These are phyloP conservation scores for Heritiera littoralis DNA, from an alignment of 345 rosid species.

Conservation along the genomic window DNA sequence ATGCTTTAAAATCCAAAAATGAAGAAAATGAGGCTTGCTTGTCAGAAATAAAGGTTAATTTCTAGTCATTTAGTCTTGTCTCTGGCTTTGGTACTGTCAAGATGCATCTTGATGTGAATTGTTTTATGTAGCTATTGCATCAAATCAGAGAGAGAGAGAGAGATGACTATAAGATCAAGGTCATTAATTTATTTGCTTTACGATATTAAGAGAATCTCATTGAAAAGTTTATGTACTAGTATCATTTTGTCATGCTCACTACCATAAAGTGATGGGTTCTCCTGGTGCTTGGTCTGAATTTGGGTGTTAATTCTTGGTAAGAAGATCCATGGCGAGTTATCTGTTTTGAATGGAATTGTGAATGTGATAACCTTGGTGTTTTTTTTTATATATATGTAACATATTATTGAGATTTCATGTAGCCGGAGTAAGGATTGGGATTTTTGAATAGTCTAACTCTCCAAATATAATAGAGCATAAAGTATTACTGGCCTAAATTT, in stretches of 20 bases:
- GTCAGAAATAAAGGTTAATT: conserved; percentile 88
- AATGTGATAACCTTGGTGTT: neutral
- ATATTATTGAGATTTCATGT: no score
- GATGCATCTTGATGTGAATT: conserved; percentile 25
- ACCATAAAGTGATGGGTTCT: neutral
- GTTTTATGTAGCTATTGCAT: conserved; percentile 58
- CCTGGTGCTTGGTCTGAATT: neutral
- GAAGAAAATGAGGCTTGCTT: conserved; percentile 88
- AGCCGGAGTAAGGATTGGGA: no score
- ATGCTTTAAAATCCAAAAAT: conserved; percentile 73
- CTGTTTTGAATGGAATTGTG: neutral
- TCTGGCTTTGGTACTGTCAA: conserved; percentile 26
- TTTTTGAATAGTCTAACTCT: no score
- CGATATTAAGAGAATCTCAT: neutral
- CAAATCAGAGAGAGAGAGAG: conserved; percentile 77
- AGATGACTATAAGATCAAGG: conserved; percentile 99
- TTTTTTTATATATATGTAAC: no score
- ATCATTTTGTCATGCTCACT: neutral
- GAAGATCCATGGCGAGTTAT: neutral
- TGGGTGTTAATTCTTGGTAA: neutral
- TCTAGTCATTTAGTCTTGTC: conserved; percentile 12
- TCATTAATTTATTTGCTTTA: conserved; percentile 27
- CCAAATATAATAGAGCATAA: no score
- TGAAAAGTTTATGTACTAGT: neutral
- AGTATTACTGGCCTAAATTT: no score